Evolutionary conservation across 192 early-diverging fungal genomes (phyloP).

Genomic region (Endogone sp.): DNA sequence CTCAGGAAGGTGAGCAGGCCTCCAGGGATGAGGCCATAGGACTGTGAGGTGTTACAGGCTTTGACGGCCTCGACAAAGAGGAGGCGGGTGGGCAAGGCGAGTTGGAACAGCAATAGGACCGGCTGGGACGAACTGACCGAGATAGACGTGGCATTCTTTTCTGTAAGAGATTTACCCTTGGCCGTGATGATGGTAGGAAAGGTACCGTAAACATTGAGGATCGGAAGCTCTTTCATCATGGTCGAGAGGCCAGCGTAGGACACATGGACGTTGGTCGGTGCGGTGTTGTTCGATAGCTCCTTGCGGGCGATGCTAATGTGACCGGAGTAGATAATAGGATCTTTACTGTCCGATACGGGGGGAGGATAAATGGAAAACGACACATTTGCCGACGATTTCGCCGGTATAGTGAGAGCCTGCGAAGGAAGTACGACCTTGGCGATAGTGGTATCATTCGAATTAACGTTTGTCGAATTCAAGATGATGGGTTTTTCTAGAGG

Average conservation of each 20-base stretch:
- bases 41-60: background rate
- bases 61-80: background rate
- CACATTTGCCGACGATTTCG: conserved; percentile 24
- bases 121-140: background rate
- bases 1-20: background rate
- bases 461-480: background rate
- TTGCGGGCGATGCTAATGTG: conserved; percentile 34
- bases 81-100: background rate
- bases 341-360: conserved; percentile 11
- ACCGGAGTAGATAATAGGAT: conserved; percentile 46
- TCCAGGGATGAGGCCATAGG: background rate
- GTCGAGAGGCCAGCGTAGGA: conserved; percentile 32
- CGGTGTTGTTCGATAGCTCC: background rate
- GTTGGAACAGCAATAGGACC: background rate
- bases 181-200: conserved; percentile 8
- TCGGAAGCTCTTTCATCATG: conserved; percentile 15
- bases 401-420: conserved; percentile 19
- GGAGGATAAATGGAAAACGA: conserved; percentile 32
- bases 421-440: conserved; percentile 33
- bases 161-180: background rate
- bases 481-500: conserved; percentile 25
- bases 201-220: conserved; percentile 18
- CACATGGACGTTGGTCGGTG: conserved; percentile 4
- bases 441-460: conserved; percentile 2
- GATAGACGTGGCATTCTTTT: background rate